Conservation (phyloP, 257 asterid species). For the Solanum clarkiae region DNA sequence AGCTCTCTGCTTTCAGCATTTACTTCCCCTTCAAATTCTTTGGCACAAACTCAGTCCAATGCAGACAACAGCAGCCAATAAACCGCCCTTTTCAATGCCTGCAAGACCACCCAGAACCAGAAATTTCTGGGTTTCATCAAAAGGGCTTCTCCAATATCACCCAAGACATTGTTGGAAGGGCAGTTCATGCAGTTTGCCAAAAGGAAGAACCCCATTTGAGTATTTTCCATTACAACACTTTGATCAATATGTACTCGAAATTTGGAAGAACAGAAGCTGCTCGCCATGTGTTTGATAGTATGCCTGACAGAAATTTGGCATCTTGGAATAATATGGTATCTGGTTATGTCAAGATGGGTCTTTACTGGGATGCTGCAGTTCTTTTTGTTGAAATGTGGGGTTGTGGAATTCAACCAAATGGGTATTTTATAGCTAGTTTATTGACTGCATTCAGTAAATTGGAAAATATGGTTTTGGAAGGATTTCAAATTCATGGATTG, state of each 20-base stretch:
- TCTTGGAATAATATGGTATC: constrained; percentile 88
- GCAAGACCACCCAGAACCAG: constrained; percentile 28
- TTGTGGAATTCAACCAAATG: constrained; percentile 35
- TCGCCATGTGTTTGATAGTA: constrained; percentile 53
- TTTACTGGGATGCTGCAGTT: constrained; percentile 25
- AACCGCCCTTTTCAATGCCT: constrained; percentile 23
- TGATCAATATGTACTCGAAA: constrained; percentile 46
- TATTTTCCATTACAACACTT: constrained; percentile 51
- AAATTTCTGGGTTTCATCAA: constrained; percentile 45
- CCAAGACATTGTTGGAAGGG: constrained; percentile 30
- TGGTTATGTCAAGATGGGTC: constrained; percentile 46
- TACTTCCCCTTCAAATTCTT: constrained; percentile 24
- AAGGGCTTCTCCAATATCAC: constrained; percentile 70
- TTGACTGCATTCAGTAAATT: constrained; percentile 61
- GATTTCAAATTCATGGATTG: constrained; percentile 59
- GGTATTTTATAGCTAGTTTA: constrained; percentile 56
- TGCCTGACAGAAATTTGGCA: constrained; percentile 54
- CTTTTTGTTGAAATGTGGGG: constrained; percentile 55
- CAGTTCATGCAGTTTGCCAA: constrained; percentile 41
- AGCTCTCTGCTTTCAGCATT: constrained; percentile 27
- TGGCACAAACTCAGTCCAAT: constrained; percentile 21
- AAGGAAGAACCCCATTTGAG: constrained; percentile 35
- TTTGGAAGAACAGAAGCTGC: constrained; percentile 34
- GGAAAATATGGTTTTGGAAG: constrained; percentile 49
- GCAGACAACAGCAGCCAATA: constrained; percentile 22